Evolutionary conservation across 208 protist species (phyloP).

Genomic region (Leishmania arabica): DNA sequence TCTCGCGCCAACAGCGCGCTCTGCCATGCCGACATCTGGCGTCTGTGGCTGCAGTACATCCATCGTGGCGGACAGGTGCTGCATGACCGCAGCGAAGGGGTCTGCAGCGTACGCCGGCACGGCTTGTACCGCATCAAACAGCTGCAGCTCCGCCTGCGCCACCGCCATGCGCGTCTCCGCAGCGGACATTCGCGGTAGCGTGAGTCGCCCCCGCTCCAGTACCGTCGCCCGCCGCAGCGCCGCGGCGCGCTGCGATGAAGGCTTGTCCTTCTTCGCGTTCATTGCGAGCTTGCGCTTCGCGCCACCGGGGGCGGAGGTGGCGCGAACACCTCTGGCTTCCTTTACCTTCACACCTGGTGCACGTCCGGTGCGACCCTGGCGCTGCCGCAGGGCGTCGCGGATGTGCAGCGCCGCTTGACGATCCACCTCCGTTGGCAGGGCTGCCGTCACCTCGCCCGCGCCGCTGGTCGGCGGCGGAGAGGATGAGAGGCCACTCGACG

Average conservation of each 20-base stretch:
- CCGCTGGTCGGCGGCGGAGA: not conserved
- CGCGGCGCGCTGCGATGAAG: slow-evolving; percentile 12
- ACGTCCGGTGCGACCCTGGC: slow-evolving; percentile 15
- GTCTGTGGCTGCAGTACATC: slow-evolving; percentile 72
- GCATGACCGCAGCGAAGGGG: slow-evolving; percentile 60
- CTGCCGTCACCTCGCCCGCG: not conserved
- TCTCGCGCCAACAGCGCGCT: not conserved
- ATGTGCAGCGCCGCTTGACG: slow-evolving; percentile 17
- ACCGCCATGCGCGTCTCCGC: slow-evolving; percentile 54
- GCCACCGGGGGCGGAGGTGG: not conserved
- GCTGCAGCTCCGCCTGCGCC: slow-evolving; percentile 50
- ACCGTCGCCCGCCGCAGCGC: slow-evolving; percentile 22
- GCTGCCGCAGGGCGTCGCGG: slow-evolving; percentile 29
- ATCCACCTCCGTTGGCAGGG: not conserved
- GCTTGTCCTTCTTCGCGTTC: slow-evolving; percentile 19
- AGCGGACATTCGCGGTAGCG: slow-evolving; percentile 18
- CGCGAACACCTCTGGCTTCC: not conserved
- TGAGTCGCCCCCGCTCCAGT: slow-evolving; percentile 13
- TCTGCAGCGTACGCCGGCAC: slow-evolving; percentile 51
- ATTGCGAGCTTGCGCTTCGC: slow-evolving; percentile 11
- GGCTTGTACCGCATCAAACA: slow-evolving; percentile 61
- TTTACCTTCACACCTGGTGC: not conserved
- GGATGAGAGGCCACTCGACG: not conserved
- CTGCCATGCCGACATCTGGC: slow-evolving; percentile 53
- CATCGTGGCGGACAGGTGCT: slow-evolving; percentile 68